Evolutionary conservation across 1,284 basidiomycete genomes (phyloP).

Genomic region (Pseudomicrostroma phylloplanum): DNA sequence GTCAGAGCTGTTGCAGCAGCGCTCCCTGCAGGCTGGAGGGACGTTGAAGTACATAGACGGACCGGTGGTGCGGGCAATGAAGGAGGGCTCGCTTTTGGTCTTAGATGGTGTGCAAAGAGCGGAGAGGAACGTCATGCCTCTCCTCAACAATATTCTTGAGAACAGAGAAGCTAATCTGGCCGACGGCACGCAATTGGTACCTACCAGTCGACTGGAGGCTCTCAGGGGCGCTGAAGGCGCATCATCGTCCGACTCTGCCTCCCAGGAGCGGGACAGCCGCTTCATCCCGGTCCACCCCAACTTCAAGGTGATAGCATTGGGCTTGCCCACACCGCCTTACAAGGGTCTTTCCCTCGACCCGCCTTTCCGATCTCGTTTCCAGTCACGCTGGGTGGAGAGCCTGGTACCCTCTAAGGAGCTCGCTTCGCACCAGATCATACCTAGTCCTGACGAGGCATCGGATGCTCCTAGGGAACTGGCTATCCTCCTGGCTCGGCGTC

Average conservation of each 20-base stretch:
- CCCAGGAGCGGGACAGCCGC: constrained; percentile 22
- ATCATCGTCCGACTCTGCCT: too few relatives aligned
- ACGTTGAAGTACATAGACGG: constrained; percentile 48
- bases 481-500: constrained; percentile 18
- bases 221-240: constrained; percentile 14
- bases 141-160: constrained; percentile 52
- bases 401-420: constrained; percentile 18
- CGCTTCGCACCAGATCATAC: neutral
- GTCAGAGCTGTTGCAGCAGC: constrained; percentile 50
- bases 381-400: constrained; percentile 49
- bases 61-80: constrained; percentile 51
- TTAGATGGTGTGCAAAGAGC: constrained; percentile 52
- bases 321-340: constrained; percentile 49
- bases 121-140: constrained; percentile 47
- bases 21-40: constrained; percentile 42
- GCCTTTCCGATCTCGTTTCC: constrained; percentile 52
- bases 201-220: constrained; percentile 41
- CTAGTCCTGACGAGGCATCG: neutral
- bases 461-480: neutral
- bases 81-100: constrained; percentile 49
- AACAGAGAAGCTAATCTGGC: constrained; percentile 49
- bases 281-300: constrained; percentile 50
- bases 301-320: constrained; percentile 51
- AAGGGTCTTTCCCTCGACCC: constrained; percentile 51
- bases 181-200: constrained; percentile 52